Base-by-base conservation (phyloP, 345 rosid genomes). In the Litchi chinensis region DNA sequence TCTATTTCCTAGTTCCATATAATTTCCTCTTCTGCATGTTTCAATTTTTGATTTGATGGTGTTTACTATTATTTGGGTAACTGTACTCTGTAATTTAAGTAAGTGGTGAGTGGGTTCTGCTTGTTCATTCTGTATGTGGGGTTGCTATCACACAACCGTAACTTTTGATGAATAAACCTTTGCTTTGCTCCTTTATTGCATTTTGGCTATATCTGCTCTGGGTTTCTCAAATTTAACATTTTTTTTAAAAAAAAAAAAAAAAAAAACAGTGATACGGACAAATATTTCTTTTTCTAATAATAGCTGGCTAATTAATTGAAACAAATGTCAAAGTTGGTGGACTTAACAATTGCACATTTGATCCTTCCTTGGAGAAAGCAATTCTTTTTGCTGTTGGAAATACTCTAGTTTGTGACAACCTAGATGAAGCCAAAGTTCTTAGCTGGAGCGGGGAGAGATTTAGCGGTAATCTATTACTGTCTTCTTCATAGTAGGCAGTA, bases 371-470 rank as follows among this genome's bases (percentile, higher is more conserved):
- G 86, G 98, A 96, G 89, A 94, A 90, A 76, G 99, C 99, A 57
- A 85, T 94, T 76, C 92, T 95, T 70, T 95, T 85, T 91, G 92
- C 99, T 82, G 99, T 93, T 85, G 99, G 98, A 65, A 96, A 94
- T 84, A 91, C 99, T 79, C 86, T 96, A 75, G 98, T 94, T 62
- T 96, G 99, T 79, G 99, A 96, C 74, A 93, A 91, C 70, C 98
- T 96, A 79, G 98, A 96, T 60, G 97, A 96, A 88, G 99, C 98
- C 68, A 94, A 96, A 86, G 85, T 5, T 79, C 98, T 96, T 78
- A 89, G 98, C 82, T 96, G 99, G 99, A 91, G 84, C 21, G 97
- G 97, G 74, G 98, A 96, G 85, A 88, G 99, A 82, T 87, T 87
- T 82, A 94, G 89, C 91, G 99, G 99, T 93, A 82, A 82, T 39